Evolutionary conservation across 1,284 basidiomycete genomes (phyloP), one percentile per base, ranked within the genome.

Genomic region (Tilletiopsis washingtonensis): DNA sequence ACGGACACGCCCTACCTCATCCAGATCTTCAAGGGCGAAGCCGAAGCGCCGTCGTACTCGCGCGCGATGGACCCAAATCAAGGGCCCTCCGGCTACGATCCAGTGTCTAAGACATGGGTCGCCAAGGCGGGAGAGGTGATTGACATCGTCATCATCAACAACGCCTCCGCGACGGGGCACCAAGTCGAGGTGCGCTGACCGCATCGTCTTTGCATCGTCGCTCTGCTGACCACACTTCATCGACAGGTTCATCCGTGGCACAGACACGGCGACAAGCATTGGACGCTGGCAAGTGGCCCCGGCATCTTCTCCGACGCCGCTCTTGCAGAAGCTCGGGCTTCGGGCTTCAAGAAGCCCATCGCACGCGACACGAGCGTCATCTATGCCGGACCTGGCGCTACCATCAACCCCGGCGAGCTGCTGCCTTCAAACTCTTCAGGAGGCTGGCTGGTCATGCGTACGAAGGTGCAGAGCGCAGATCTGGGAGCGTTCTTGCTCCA

Each of bases 91-190:
- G 52, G 52, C 3, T 44, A 29, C 21, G 52, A 50, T 27, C 26
- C 14, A 6, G 3, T 46, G 7, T 36, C 53, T 11, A 50, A 59
- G 47, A 50, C 56, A 40, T 67, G 49, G 26, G 52, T 67, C 5
- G 62, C 58, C 1, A 23, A 29, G 20, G 5, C 34, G 1, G 38
- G 44, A 21, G 56, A 62, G 20, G 59, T 67, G 6, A 43, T 67
- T 3, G 64, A 67, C 26, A 55, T 67, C 20, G 53, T 67, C 12
- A 36, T 67, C 21, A 26, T 67, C 53, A 67, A 67, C 36, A 41
- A 46, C 9, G 49, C 57, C 0, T 54, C 49, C 0, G 15, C 26
- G 0, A 19, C 49, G 1, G 23, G 27, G 1, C 4, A 37, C 12
- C 15, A 26, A 1, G 51, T 47, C 7, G 64, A 67, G 43, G 51